Evolutionary conservation across 305 asterid species (phyloP).

Genomic region (Coffea humblotiana): DNA sequence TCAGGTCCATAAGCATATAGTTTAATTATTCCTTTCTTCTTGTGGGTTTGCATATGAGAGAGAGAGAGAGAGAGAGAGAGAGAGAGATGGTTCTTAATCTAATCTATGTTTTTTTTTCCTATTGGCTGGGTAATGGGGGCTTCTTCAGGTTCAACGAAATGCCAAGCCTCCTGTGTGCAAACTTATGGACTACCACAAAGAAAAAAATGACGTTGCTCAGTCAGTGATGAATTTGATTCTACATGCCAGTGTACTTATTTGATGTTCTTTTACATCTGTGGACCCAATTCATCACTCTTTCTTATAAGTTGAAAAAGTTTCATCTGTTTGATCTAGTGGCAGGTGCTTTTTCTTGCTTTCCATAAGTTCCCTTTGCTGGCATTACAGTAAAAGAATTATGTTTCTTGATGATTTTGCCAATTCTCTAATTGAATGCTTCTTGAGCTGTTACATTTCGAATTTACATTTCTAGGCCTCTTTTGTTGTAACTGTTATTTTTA

Average conservation of each 20-base stretch:
- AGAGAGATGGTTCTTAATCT: neutral
- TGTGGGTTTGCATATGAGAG: neutral
- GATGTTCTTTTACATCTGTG: neutral
- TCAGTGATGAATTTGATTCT: neutral
- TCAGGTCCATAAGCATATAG: neutral
- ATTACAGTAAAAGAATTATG: neutral
- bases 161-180: slow-evolving; percentile 83
- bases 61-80: no score
- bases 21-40: neutral
- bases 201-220: slow-evolving; percentile 11
- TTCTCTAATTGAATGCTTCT: neutral
- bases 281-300: neutral
- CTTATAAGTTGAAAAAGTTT: neutral
- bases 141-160: slow-evolving; percentile 57
- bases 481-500: no score
- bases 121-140: slow-evolving; percentile 4
- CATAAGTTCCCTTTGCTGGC: neutral
- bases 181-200: slow-evolving; percentile 62
- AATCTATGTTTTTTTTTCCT: slow-evolving; percentile 6
- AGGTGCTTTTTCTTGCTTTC: neutral
- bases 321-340: neutral
- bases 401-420: neutral
- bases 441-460: neutral
- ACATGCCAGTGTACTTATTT: neutral
- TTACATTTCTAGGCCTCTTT: neutral